Evolutionary conservation across 768 basidiomycete genomes (phyloP), one percentile per base, ranked within the genome.

Genomic region (Boletus subparvulus): DNA sequence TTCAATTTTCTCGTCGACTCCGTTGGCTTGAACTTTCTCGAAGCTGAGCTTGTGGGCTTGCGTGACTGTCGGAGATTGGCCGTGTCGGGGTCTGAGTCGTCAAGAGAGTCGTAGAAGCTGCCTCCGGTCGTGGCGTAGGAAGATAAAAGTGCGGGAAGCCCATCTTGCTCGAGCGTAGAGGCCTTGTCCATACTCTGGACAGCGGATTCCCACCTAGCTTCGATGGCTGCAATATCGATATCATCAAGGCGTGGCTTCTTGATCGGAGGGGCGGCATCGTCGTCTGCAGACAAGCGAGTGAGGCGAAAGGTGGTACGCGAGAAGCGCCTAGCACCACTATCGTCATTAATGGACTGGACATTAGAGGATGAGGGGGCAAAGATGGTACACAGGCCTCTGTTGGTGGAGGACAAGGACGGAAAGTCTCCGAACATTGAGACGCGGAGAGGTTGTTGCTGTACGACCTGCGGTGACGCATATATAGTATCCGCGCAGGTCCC

Each of bases 151-250:
- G 76, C 75, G 0, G 83, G 82, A 42, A 85, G 65, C 28, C 79
- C 81, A 49, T 84, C 81, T 21, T 78, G 69, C 16, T 78, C 76
- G 6, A 76, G 76, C 30, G 74, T 66, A 12, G 78, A 71, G 6
- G 72, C 77, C 37, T 69, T 60, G n/a, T 79, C 67, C 73, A 83
- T 76, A 17, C 74, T 67, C 39, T 74, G 69, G 4, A 82, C 73
- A 1, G 85, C 86, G 32, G 66, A 68, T 17, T 70, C 63, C 85
- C 85, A 87, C 32, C 67, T 70, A 6, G 65, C 59, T 52, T 75
- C 71, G 24, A 78, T 19, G n/a, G 59, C 59, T 13, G 45, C n/a
- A 0, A 17, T 35, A 17, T 64, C 58, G 0, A 17, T 35, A 17
- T 64, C 58, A n/a, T 71, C 72, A 2, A 71, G 55, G 44, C 81